A percentile compares a stretch with the other conserved stretches of the same genome.
These are phyloP conservation scores for Brassica juncea DNA, from an alignment of 345 rosid species.

Conservation along the genomic window DNA sequence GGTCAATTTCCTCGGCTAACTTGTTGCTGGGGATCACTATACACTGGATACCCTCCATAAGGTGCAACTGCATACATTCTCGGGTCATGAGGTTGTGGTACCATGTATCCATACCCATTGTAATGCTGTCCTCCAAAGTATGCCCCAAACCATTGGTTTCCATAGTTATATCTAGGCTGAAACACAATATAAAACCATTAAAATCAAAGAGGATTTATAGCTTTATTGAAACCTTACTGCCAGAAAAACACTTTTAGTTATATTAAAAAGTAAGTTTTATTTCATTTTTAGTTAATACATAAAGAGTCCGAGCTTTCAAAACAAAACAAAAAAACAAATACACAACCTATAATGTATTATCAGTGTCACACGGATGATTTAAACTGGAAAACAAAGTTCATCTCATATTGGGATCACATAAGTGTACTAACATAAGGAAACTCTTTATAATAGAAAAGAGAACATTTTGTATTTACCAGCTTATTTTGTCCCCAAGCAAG, in stretches of 20 bases:
- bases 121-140: slow-evolving; percentile 79
- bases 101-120: slow-evolving; percentile 81
- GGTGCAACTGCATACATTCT: slow-evolving; percentile 66
- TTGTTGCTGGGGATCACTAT: slow-evolving; percentile 85
- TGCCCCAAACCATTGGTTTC: slow-evolving; percentile 78
- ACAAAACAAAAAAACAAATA: slow-evolving; percentile 24
- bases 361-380: background rate
- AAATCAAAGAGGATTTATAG: background rate
- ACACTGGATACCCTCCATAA: slow-evolving; percentile 77
- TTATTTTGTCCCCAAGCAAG: slow-evolving; percentile 91
- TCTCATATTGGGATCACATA: background rate
- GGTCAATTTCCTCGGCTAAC: slow-evolving; percentile 65
- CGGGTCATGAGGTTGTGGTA: slow-evolving; percentile 76
- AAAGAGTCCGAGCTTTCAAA: background rate
- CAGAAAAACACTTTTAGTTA: background rate
- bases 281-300: background rate
- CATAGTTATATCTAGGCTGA: slow-evolving; percentile 74
- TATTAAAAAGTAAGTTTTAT: background rate
- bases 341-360: background rate
- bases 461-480: slow-evolving; percentile 50
- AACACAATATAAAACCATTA: slow-evolving; percentile 1
- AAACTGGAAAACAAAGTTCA: background rate
- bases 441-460: background rate
- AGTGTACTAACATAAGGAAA: background rate
- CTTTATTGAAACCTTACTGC: background rate